Base-by-base conservation (phyloP, 306 rosid species). In the Ammopiptanthus mongolicus region DNA sequence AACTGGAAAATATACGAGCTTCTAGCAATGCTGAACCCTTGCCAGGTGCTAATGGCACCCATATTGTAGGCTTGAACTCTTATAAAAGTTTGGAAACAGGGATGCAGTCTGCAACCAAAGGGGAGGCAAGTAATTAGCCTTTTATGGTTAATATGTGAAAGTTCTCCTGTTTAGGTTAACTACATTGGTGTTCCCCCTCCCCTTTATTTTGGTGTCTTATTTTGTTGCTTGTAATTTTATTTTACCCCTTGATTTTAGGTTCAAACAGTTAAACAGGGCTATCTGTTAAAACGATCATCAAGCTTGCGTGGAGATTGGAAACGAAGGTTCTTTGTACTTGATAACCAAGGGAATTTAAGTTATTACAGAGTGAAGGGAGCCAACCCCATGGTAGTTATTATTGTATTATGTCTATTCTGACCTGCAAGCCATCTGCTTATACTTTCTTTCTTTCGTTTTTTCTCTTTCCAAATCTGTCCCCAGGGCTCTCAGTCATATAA, bases 291-390 rank as follows among this genome's bases (percentile, higher is more conserved):
- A 77, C 96, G 98, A 61, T 86, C 98, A 39, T 87, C 99, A 67
- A 84, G 83, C 72, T 69, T 42, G 60, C 90, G 97, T 56, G 99
- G 97, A 75, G 97, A 92, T 75, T 95, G 99, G 99, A 95, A 95
- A 81, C 86, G 99, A 72, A 87, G 93, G 75, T 95, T 92, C 81
- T 95, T 95, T 71, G 91, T 87, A 29, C 96, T 95, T 76, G 93
- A 95, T 80, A 90, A 70, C 84, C 90, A 87, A 55, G 91, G 98
- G 75, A 83, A 78, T 80, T 82, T 95, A 65, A 85, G 22, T 80
- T 95, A 95, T 79, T 92, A 95, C 76, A 88, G 93, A 85, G 63
- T 57, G 47, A 91, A 88, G 83, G 92, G 89, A 57, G 69, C 84
- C 83, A 95, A 86, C 66, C 86, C 96, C 51, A 76, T 69, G 97